Percentiles rank a stretch among this genome's conserved stretches.
Conservation (phyloP, 345 rosid genomes). For the Mercurialis annua region DNA sequence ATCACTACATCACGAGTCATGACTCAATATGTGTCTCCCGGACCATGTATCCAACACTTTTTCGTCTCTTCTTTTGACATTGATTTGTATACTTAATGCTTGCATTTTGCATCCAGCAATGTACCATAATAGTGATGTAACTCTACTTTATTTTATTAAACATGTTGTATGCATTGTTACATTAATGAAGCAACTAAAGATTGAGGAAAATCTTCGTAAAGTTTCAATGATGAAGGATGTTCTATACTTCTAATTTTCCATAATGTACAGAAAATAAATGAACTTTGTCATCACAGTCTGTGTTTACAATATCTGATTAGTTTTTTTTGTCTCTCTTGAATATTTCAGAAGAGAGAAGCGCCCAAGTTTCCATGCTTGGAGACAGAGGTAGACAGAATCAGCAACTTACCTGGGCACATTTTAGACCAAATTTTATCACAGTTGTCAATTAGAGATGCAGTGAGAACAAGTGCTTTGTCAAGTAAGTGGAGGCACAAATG, state of each 20-base stretch:
- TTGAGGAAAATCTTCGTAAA: background rate
- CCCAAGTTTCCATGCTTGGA: constrained; percentile 40
- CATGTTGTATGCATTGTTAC: background rate
- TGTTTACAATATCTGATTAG: constrained; percentile 4
- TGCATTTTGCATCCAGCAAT: background rate
- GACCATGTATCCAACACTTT: background rate
- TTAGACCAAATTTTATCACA: constrained; percentile 51
- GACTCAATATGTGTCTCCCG: no score
- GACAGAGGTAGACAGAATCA: constrained; percentile 45
- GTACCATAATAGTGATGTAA: background rate
- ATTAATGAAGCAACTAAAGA: background rate
- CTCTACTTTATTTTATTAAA: background rate
- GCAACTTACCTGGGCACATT: constrained; percentile 55
- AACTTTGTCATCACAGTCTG: background rate
- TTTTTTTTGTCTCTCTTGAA: constrained; percentile 14
- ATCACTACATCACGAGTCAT: no score
- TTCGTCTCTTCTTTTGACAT: background rate
- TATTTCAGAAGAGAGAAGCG: constrained; percentile 55
- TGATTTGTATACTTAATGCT: background rate
- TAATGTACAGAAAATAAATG: background rate
- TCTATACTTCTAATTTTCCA: background rate
- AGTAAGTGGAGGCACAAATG: constrained; percentile 62
- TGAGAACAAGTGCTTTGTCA: constrained; percentile 57
- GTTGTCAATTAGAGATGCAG: constrained; percentile 60
- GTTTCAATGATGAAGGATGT: background rate